phyloP scores from a whole-genome alignment of 2,329 filamentous ascomycete species.

The Epichloe gansuensis region DNA sequence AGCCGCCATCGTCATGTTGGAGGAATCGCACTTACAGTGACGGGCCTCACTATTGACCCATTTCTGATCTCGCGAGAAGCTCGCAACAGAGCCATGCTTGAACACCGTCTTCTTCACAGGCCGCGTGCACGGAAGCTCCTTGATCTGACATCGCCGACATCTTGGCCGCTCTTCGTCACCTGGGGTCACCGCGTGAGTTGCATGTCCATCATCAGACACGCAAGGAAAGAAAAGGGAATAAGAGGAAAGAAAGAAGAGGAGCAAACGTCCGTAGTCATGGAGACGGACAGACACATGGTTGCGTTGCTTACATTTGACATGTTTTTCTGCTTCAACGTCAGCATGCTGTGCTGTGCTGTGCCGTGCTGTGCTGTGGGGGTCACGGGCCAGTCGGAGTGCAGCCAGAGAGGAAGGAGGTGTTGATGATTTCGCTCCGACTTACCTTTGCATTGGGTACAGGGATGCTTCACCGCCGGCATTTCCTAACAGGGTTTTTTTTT shows the following conservation, averaged over 20 bases:
- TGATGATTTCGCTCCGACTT: neutral
- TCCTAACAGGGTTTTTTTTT: neutral
- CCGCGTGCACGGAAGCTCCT: constrained; percentile 21
- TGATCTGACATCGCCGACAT: constrained; percentile 23
- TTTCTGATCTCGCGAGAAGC: constrained; percentile 23
- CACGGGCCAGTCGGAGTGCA: neutral
- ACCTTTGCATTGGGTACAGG: constrained; percentile 26
- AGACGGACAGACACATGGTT: no score
- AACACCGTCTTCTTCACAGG: constrained; percentile 25
- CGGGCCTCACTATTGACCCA: constrained; percentile 24
- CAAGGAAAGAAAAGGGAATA: no score
- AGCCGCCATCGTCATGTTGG: neutral
- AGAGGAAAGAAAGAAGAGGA: no score
- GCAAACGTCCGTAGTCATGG: no score
- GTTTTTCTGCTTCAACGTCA: constrained; percentile 18
- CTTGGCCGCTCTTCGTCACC: constrained; percentile 26
- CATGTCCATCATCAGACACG: no score
- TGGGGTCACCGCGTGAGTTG: constrained; percentile 8
- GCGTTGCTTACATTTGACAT: constrained; percentile 22
- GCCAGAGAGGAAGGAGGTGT: neutral
- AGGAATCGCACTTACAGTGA: constrained; percentile 18
- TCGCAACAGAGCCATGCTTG: constrained; percentile 21
- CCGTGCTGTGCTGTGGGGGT: neutral
- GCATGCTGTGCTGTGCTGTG: neutral
- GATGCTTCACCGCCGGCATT: constrained; percentile 22